Percentiles rank a stretch among this genome's conserved stretches.
Evolutionary conservation across 768 basidiomycete species (phyloP).

Genomic region (Punctularia strigosozonata): DNA sequence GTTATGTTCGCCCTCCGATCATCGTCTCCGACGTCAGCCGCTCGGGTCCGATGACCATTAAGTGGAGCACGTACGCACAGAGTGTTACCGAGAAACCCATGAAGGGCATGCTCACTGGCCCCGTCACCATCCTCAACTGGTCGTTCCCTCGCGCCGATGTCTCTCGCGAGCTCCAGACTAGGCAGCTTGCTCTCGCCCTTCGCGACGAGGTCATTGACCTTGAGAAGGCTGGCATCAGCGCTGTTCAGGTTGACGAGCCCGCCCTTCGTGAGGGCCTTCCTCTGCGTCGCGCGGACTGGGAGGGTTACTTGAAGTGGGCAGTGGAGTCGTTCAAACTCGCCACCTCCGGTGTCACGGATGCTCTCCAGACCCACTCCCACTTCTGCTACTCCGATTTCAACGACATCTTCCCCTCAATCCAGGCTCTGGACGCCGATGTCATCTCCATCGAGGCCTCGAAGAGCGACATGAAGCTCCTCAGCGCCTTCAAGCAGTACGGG

Average conservation of each 20-base stretch:
- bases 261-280: constrained; percentile 99
- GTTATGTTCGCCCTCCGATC: constrained; percentile 97
- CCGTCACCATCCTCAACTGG: constrained; percentile 99
- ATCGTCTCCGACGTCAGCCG: constrained; percentile 97
- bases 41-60: constrained; percentile 85
- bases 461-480: constrained; percentile 95
- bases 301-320: constrained; percentile 93
- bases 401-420: constrained; percentile 96
- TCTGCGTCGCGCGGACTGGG: constrained; percentile 94
- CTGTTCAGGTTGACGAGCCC: constrained; percentile 99
- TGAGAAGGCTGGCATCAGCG: constrained; percentile 90
- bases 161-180: constrained; percentile 90
- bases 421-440: constrained; percentile 94
- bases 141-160: constrained; percentile 99
- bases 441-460: constrained; percentile 99
- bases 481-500: constrained; percentile 88
- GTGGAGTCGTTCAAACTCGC: constrained; percentile 98
- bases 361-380: constrained; percentile 96
- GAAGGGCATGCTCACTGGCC: constrained; percentile 99
- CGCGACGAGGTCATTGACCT: constrained; percentile 98
- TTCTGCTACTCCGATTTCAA: constrained; percentile 99
- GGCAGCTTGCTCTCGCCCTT: constrained; percentile 95
- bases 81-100: constrained; percentile 86
- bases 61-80: constrained; percentile 96
- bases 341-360: constrained; percentile 89